Conservation (phyloP, 495 filamentous ascomycete genomes). For the Daldinia childiae region DNA sequence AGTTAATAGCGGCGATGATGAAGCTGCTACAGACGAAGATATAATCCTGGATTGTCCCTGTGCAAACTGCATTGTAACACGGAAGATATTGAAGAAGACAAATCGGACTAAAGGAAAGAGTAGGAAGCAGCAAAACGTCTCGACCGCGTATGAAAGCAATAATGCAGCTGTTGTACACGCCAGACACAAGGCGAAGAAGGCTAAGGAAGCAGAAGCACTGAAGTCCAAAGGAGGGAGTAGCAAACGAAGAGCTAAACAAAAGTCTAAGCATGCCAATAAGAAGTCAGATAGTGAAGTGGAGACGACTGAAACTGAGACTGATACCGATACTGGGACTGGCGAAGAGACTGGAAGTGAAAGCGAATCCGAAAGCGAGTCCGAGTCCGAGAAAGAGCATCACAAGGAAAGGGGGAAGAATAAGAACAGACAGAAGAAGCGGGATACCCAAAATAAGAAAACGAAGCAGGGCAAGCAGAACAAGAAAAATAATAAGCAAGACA, state of each 20-base stretch:
- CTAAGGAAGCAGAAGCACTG: conserved; percentile 1
- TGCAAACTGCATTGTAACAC: conserved; percentile 30
- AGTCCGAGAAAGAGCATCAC: conserved; percentile 20
- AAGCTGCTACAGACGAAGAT: conserved; percentile 24
- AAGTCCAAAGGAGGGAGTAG: conserved; percentile 6
- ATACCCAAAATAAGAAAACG: conserved; percentile 6
- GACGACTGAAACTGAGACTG: neutral
- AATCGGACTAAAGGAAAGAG: conserved; percentile 15
- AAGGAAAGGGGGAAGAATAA: conserved; percentile 30
- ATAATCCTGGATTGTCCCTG: conserved; percentile 42
- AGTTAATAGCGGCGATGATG: conserved; percentile 25
- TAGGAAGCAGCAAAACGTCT: conserved; percentile 16
- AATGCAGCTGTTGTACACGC: conserved; percentile 22
- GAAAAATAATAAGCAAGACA: conserved; percentile 22
- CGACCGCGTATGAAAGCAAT: conserved; percentile 19
- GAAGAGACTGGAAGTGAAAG: conserved; percentile 21
- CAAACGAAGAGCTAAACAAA: conserved; percentile 19
- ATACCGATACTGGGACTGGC: conserved; percentile 10
- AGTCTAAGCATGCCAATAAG: conserved; percentile 37
- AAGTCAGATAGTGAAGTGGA: conserved; percentile 30
- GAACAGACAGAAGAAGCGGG: neutral
- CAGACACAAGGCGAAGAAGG: conserved; percentile 33
- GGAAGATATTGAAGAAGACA: conserved; percentile 16
- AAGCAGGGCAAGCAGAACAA: conserved; percentile 8
- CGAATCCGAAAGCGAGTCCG: conserved; percentile 28